A percentile compares a stretch with the other conserved stretches of the same genome.
Conservation (phyloP, 768 basidiomycete genomes). For the Xanthoconium purpureum region DNA sequence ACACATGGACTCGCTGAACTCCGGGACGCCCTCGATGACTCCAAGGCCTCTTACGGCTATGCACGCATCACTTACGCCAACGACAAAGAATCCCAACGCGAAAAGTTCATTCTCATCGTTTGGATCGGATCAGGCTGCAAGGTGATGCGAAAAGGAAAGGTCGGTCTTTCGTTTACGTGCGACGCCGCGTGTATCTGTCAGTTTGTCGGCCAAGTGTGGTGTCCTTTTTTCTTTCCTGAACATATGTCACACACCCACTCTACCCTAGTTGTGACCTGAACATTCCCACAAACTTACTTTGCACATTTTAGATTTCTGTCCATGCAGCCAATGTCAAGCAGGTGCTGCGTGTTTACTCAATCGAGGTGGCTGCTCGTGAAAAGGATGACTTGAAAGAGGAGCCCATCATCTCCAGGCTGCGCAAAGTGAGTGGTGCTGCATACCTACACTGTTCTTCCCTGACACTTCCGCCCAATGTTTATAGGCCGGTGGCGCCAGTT, state of each 20-base stretch:
- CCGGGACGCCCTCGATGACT: conserved; percentile 62
- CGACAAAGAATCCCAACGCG: conserved; percentile 80
- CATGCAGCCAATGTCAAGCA: conserved; percentile 86
- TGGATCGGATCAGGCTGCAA: conserved; percentile 85
- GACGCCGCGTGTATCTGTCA: conserved; percentile 15
- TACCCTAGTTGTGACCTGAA: conserved; percentile 22
- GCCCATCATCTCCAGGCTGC: conserved; percentile 74
- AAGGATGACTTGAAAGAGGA: conserved; percentile 85
- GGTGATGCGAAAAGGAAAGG: conserved; percentile 91
- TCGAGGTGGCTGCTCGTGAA: conserved; percentile 84
- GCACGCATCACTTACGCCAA: conserved; percentile 80
- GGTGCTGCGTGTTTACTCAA: conserved; percentile 72
- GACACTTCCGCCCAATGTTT: conserved; percentile 11
- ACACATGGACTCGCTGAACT: conserved; percentile 79
- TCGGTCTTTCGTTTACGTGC: conserved; percentile 35
- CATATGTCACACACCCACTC: conserved; percentile 24
- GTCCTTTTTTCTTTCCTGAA: conserved; percentile 3
- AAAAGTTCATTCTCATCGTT: conserved; percentile 84
- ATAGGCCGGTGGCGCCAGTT: conserved; percentile 85
- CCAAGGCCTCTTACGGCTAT: conserved; percentile 82
- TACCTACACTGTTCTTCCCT: background rate
- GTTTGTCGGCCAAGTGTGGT: conserved; percentile 6
- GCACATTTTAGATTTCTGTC: conserved; percentile 72
- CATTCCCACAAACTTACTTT: conserved; percentile 29
- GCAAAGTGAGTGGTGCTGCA: conserved; percentile 58